Evolutionary conservation across 345 rosid species (phyloP).

Genomic region (Ceriops decandra): DNA sequence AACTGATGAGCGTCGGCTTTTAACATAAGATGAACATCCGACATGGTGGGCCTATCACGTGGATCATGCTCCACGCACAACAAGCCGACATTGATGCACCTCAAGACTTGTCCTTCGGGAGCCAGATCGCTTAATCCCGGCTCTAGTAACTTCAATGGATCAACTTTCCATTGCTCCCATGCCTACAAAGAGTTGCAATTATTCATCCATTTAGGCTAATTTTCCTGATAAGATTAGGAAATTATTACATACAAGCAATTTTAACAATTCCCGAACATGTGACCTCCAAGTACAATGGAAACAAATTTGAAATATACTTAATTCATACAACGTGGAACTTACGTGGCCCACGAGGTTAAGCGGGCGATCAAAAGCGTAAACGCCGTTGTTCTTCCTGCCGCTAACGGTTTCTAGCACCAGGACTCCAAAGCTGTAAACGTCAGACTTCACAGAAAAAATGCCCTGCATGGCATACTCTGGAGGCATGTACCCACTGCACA

Average conservation of each 20-base stretch:
- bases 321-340: neutral
- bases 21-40: slow-evolving; percentile 15
- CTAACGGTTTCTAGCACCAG: slow-evolving; percentile 16
- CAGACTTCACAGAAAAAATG: slow-evolving; percentile 26
- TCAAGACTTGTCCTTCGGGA: neutral
- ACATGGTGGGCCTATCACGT: slow-evolving; percentile 12
- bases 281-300: neutral
- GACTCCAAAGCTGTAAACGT: slow-evolving; percentile 26
- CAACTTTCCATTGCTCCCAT: slow-evolving; percentile 20
- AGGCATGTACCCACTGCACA: slow-evolving; percentile 20
- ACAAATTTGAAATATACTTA: neutral
- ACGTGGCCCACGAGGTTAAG: slow-evolving; percentile 17
- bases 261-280: too few relatives aligned
- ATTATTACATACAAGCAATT: too few relatives aligned
- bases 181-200: slow-evolving; percentile 6
- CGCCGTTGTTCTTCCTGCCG: slow-evolving; percentile 11
- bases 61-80: slow-evolving; percentile 11
- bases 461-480: slow-evolving; percentile 22
- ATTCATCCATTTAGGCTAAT: neutral
- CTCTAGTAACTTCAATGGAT: slow-evolving; percentile 2
- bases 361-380: neutral
- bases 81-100: slow-evolving; percentile 17
- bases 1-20: neutral
- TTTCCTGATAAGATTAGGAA: too few relatives aligned
- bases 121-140: neutral